A percentile compares a stretch with the other conserved stretches of the same genome.
These are phyloP conservation scores for Candida anutae DNA, from an alignment of 1,139 yeast genomes.

Conservation along the genomic window DNA sequence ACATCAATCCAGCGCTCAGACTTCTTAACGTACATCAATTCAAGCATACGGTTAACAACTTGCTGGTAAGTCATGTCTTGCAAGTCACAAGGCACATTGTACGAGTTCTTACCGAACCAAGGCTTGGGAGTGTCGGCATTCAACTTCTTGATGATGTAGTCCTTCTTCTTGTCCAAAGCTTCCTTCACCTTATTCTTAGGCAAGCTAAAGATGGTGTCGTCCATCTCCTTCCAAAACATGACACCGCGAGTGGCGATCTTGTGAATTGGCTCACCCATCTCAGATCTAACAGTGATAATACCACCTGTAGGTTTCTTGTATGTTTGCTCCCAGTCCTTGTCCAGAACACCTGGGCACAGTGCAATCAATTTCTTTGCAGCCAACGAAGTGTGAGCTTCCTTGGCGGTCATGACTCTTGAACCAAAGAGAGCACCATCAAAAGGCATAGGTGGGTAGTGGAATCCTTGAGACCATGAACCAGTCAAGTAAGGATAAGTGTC, in stretches of 20 bases:
- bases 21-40: slow-evolving; percentile 77
- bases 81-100: slow-evolving; percentile 73
- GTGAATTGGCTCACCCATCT: slow-evolving; percentile 99
- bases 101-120: slow-evolving; percentile 80
- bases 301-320: slow-evolving; percentile 97
- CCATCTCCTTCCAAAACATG: slow-evolving; percentile 92
- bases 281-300: slow-evolving; percentile 89
- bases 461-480: slow-evolving; percentile 86
- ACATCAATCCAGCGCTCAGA: slow-evolving; percentile 84
- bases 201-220: slow-evolving; percentile 81
- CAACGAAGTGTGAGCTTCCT: slow-evolving; percentile 90
- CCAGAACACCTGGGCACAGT: slow-evolving; percentile 83
- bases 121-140: slow-evolving; percentile 96
- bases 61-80: slow-evolving; percentile 95
- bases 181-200: slow-evolving; percentile 87
- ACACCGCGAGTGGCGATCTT: slow-evolving; percentile 98
- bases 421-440: slow-evolving; percentile 96
- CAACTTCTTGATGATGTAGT: slow-evolving; percentile 73
- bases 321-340: slow-evolving; percentile 85
- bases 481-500: slow-evolving; percentile 96
- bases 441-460: slow-evolving; percentile 96
- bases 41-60: slow-evolving; percentile 81
- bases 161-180: slow-evolving; percentile 75
- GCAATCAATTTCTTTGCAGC: slow-evolving; percentile 93
- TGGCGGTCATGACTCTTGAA: slow-evolving; percentile 94